A percentile compares a stretch with the other conserved stretches of the same genome.
Evolutionary conservation across 1,284 basidiomycete species (phyloP).

Genomic region (Sporisorium iseilematis-ciliati): DNA sequence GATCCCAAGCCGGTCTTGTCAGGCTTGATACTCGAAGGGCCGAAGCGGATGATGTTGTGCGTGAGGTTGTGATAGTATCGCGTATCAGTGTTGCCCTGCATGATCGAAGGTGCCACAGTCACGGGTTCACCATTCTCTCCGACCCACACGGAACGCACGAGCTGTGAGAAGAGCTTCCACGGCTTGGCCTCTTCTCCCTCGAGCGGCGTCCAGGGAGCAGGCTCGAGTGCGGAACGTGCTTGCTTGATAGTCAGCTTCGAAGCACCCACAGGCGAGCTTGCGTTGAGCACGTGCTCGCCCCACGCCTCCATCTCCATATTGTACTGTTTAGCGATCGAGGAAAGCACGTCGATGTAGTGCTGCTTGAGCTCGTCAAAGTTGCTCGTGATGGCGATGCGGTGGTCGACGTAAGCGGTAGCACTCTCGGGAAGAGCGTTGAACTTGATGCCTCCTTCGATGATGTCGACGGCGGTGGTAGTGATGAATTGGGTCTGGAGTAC

Average conservation of each 20-base stretch:
- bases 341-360: slow-evolving; percentile 72
- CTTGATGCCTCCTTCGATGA: slow-evolving; percentile 79
- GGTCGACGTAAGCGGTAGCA: slow-evolving; percentile 75
- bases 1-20: slow-evolving; percentile 69
- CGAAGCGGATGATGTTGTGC: slow-evolving; percentile 75
- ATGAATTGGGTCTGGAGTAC: slow-evolving; percentile 72
- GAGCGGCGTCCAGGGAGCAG: slow-evolving; percentile 74
- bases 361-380: slow-evolving; percentile 73
- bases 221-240: slow-evolving; percentile 74
- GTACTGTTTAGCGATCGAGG: slow-evolving; percentile 71
- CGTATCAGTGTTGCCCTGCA: slow-evolving; percentile 73
- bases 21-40: slow-evolving; percentile 53
- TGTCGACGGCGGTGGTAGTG: slow-evolving; percentile 79
- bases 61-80: slow-evolving; percentile 73
- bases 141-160: slow-evolving; percentile 72
- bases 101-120: slow-evolving; percentile 74
- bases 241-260: slow-evolving; percentile 69
- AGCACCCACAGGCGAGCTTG: slow-evolving; percentile 9
- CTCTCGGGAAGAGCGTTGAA: slow-evolving; percentile 76
- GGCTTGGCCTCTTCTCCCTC: slow-evolving; percentile 71
- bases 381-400: slow-evolving; percentile 75
- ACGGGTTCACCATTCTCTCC: slow-evolving; percentile 70
- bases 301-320: slow-evolving; percentile 71
- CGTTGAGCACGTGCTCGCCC: slow-evolving; percentile 53
- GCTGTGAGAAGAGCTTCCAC: slow-evolving; percentile 74